phyloP scores from a whole-genome alignment of 2,329 filamentous ascomycete genomes.

The Eutypa lata region DNA sequence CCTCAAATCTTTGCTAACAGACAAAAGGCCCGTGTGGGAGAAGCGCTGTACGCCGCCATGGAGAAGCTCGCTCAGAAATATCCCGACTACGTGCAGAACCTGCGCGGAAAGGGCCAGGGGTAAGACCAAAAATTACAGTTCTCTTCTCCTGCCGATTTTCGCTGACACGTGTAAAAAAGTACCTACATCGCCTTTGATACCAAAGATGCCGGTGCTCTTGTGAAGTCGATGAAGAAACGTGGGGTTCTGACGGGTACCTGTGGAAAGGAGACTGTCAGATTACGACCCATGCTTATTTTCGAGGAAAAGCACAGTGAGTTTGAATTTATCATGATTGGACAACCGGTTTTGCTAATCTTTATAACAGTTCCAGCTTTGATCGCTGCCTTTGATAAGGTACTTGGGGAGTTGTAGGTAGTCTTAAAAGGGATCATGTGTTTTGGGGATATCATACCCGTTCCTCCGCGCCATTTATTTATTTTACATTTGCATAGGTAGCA shows the following conservation, averaged over 20 bases:
- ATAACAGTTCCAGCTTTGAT: too few relatives aligned
- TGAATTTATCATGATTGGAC: too few relatives aligned
- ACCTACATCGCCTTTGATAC: neutral
- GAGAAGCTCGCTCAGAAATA: slow-evolving; percentile 65
- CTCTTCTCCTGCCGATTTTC: neutral
- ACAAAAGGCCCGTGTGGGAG: slow-evolving; percentile 75
- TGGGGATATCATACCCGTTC: too few relatives aligned
- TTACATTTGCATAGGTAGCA: too few relatives aligned
- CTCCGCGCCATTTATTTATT: too few relatives aligned
- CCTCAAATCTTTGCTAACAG: too few relatives aligned
- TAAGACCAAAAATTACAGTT: slow-evolving; percentile 45
- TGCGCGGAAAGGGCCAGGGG: slow-evolving; percentile 79
- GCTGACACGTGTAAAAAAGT: neutral
- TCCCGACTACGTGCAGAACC: slow-evolving; percentile 75
- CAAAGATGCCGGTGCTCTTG: too few relatives aligned
- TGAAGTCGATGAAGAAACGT: too few relatives aligned
- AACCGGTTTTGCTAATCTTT: too few relatives aligned
- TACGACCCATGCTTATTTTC: slow-evolving; percentile 90
- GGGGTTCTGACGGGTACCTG: slow-evolving; percentile 80
- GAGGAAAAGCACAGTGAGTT: slow-evolving; percentile 73
- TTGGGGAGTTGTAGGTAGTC: too few relatives aligned
- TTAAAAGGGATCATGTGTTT: too few relatives aligned
- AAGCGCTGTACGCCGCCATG: slow-evolving; percentile 72
- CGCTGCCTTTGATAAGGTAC: too few relatives aligned
- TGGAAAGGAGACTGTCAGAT: slow-evolving; percentile 69